Base-by-base conservation (phyloP, 768 basidiomycete genomes). In the Leccinellum luteum region DNA sequence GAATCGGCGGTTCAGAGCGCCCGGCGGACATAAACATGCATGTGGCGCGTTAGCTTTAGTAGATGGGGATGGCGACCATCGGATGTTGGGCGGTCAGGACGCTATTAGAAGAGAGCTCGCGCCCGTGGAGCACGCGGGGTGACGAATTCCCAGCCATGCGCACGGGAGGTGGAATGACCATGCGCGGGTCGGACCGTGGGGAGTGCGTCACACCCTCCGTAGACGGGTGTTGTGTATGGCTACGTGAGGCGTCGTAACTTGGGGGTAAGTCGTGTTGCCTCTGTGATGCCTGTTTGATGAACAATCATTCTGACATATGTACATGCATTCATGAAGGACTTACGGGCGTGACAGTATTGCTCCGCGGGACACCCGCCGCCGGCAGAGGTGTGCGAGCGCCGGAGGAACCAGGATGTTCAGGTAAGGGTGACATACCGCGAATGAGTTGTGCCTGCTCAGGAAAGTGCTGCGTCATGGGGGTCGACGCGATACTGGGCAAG, bases 91-190 rank as follows among this genome's bases (percentile, higher is more conserved):
- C n/a, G 44, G 53, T 51, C 19, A 70, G 54, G 55, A 72, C 55
- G 32, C 62, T 65, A 7, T 73, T 66, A 3, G 68, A 64, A 12
- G 71, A 72, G 19, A 64, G 30, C 1, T 72, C 60, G 23, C 65
- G 72, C 6, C 55, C 64, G 32, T 72, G 68, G 27, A 60, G 54
- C 12, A 27, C 23, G 21, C 44, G 64, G 8, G 61, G 62, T 28
- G 61, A 60, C 21, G 54, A 50, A 30, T 75, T 73, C 10, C 74
- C 75, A 5, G 73, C 75, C 3, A 69, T 71, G 28, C 76, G 72
- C 27, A 75, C 75, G 13, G 75, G 61, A 2, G 68, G 67, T 4
- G 77, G 79, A 60, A 77, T 74, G 31, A 74, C 54, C 68, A 70
- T 67, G 15, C 69, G 60, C 27, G 70, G 66, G 52, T 73, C 72